Conservation (phyloP, 2,329 filamentous ascomycete species). For the Chaetoscypha palmicola region DNA sequence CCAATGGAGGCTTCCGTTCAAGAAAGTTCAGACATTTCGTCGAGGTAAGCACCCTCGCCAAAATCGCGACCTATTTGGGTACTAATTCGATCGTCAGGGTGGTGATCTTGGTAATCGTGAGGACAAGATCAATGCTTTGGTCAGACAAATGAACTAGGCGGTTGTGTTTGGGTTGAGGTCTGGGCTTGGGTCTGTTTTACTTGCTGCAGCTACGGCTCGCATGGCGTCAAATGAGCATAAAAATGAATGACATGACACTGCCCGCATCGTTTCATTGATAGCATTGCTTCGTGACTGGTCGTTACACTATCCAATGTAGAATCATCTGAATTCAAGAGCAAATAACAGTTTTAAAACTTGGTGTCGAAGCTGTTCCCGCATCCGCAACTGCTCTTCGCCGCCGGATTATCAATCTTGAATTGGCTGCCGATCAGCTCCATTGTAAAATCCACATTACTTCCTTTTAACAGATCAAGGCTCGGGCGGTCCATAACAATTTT, state of each 20-base stretch:
- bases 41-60: no score
- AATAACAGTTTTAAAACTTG: no score
- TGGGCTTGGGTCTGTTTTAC: constrained; percentile 12
- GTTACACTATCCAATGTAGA: no score
- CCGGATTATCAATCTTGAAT: constrained; percentile 95
- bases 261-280: not conserved
- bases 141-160: constrained; percentile 95
- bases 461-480: constrained; percentile 80
- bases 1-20: constrained; percentile 88
- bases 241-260: constrained; percentile 17
- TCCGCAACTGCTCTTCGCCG: constrained; percentile 88
- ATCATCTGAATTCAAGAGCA: no score
- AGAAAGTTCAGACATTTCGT: constrained; percentile 64
- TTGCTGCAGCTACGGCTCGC: constrained; percentile 20
- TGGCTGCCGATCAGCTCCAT: constrained; percentile 92
- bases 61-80: no score
- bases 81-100: no score
- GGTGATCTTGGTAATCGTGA: constrained; percentile 93
- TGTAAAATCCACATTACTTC: constrained; percentile 93
- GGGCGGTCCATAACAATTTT: constrained; percentile 85
- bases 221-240: constrained; percentile 23
- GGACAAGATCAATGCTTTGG: constrained; percentile 89
- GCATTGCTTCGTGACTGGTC: not conserved
- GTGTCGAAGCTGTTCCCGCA: constrained; percentile 98
- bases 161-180: constrained; percentile 8